Evolutionary conservation across 2,329 filamentous ascomycete genomes (phyloP).

Genomic region (Calonectria pseudoreteaudii): DNA sequence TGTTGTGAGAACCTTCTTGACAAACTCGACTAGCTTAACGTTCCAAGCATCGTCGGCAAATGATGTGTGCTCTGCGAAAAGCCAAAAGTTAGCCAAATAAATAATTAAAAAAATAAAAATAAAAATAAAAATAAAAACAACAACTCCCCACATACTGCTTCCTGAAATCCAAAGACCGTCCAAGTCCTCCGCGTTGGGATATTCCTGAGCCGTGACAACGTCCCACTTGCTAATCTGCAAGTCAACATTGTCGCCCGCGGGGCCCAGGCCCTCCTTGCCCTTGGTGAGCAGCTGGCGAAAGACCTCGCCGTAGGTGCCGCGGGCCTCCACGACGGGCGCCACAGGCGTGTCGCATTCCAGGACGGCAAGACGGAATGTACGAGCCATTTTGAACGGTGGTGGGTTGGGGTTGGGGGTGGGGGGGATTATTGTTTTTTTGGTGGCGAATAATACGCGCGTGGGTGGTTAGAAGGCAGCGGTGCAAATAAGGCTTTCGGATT

Average conservation of each 20-base stretch:
- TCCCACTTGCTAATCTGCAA: conserved; percentile 46
- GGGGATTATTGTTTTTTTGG: no score
- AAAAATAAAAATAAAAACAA: neutral
- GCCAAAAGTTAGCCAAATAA: neutral
- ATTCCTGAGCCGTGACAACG: conserved; percentile 43
- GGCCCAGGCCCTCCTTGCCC: conserved; percentile 38
- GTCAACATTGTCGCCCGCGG: conserved; percentile 31
- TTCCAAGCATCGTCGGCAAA: conserved; percentile 56
- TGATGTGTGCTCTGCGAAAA: conserved; percentile 46
- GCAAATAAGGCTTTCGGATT: neutral
- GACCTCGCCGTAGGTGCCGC: conserved; percentile 47
- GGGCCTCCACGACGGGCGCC: conserved; percentile 38
- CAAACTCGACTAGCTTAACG: conserved; percentile 51
- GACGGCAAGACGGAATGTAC: conserved; percentile 42
- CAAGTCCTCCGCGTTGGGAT: conserved; percentile 42
- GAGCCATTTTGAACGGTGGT: conserved; percentile 30
- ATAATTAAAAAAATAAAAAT: neutral
- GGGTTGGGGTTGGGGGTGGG: no score
- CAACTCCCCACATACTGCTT: conserved; percentile 43
- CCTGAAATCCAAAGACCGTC: conserved; percentile 49
- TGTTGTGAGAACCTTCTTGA: conserved; percentile 41
- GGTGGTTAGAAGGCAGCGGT: neutral
- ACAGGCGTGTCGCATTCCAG: conserved; percentile 50
- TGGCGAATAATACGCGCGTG: neutral
- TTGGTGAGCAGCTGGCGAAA: conserved; percentile 44